Conservation (phyloP, 345 rosid species). For the Eucalyptus regnans region DNA sequence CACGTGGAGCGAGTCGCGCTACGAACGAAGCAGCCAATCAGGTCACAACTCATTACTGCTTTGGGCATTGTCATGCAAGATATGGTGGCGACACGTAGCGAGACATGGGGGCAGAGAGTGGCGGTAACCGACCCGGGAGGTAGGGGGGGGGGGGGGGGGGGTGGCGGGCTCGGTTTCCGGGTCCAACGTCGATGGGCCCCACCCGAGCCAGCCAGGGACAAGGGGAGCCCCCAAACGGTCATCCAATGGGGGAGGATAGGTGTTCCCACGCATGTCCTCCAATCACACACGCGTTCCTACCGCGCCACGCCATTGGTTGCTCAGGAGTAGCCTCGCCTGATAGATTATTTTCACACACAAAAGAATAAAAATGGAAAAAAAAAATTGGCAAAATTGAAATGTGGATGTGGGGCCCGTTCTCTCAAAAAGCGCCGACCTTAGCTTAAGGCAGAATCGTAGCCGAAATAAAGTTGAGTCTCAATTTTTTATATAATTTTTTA, state of each 20-base stretch:
- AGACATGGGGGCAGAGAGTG: neutral
- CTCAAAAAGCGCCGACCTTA: neutral
- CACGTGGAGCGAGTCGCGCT: neutral
- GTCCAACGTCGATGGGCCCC: neutral
- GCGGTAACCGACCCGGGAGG: neutral
- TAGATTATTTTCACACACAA: neutral
- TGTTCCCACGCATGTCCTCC: slow-evolving; percentile 81
- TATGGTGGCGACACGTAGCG: neutral
- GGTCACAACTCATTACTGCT: neutral
- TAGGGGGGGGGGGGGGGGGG: accelerated
- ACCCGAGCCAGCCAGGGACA: neutral
- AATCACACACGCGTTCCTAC: slow-evolving; percentile 48
- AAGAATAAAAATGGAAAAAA: neutral
- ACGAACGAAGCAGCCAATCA: neutral
- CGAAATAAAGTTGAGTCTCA: too few species aligned
- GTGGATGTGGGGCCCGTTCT: neutral
- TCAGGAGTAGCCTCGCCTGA: neutral
- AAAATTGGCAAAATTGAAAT: neutral
- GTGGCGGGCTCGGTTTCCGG: neutral
- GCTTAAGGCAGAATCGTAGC: too few species aligned
- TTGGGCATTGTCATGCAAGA: neutral
- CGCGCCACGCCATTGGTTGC: neutral
- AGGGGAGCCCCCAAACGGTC: neutral
- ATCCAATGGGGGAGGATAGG: slow-evolving; percentile 23
- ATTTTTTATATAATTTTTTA: accelerated